Evolutionary conservation across 75 land plant genomes (phyloP), one percentile per base, ranked within the genome.

Genomic region (Adiantum capillusveneris): DNA sequence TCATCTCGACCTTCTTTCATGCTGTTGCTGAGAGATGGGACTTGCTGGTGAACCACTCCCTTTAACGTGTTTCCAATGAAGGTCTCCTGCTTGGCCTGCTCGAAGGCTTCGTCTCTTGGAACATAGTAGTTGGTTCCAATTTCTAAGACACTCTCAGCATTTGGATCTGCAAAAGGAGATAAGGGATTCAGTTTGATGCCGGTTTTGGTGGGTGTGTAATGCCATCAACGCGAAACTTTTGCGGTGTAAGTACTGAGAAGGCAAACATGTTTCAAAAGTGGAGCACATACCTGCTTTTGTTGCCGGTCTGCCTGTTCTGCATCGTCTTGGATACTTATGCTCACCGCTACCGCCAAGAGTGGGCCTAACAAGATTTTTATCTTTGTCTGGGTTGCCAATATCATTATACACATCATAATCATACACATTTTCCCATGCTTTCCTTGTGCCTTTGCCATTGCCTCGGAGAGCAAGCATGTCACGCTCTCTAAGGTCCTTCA

Each of bases 321-420:
- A 78, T 6, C 98, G 62, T 21, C 98, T 64, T 0, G 96, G 96
- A 52, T 83, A 90, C 1, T 86, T 90, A 11, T 68, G 72, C 48
- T 80, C 29, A 39, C 71, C 59, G 31, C 36, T 25, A 13, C 86
- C 86, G 3, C 97, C 97, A 14, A 88, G 83, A 11, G 53, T 52
- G 2, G 97, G 95, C 28, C 97, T 43, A 29, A 72, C 57, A 25
- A 71, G 57, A 0, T 79, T 70, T 30, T 43, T 36, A n/a, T 70
- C 77, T 55, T 63, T 77, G 43, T 92, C 94, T 11, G 89, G 88
- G 29, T 92, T 81, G 7, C 97, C 97, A 56, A 92, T 54, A 57
- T 92, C 97, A 62, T 92, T 92, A 74, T 92, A 92, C 48, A 75
- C 70, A 51, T 85, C 95, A 59, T 70, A 92, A 64, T 92, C 97